Evolutionary conservation across 2,329 filamentous ascomycete genomes (phyloP).

Genomic region (Penicillium aurantiogriseum): DNA sequence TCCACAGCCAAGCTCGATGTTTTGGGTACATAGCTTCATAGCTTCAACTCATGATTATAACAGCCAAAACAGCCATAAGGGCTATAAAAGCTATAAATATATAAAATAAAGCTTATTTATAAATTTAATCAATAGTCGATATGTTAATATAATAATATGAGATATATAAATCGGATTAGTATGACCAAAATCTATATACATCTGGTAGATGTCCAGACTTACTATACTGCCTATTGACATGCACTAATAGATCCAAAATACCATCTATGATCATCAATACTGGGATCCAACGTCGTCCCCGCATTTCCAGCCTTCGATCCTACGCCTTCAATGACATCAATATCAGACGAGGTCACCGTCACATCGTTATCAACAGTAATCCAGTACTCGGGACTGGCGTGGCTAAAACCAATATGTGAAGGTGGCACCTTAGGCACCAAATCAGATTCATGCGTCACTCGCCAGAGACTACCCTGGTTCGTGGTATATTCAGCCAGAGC

Average conservation of each 20-base stretch:
- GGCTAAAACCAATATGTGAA: constrained; percentile 31
- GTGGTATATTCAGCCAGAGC: constrained; percentile 40
- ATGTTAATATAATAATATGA: background rate
- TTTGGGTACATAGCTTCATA: background rate
- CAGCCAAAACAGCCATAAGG: background rate
- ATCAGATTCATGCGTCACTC: constrained; percentile 40
- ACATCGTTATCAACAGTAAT: constrained; percentile 9
- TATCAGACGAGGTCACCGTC: constrained; percentile 30
- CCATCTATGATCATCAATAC: constrained; percentile 33
- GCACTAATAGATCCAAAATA: constrained; percentile 31
- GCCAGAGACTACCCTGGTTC: constrained; percentile 33
- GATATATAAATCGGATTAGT: background rate
- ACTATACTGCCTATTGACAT: constrained; percentile 16
- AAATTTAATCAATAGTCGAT: background rate
- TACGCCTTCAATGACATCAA: constrained; percentile 35
- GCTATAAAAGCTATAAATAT: background rate
- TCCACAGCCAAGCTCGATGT: background rate
- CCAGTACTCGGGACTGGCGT: constrained; percentile 23
- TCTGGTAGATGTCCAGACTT: background rate
- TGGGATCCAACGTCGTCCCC: constrained; percentile 27
- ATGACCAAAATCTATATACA: background rate
- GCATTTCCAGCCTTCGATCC: constrained; percentile 34
- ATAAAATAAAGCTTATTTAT: background rate
- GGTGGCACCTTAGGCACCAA: constrained; percentile 40
- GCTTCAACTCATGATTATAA: background rate